Conservation (phyloP, 139 green algal genomes). For the Eudorina sp. region DNA sequence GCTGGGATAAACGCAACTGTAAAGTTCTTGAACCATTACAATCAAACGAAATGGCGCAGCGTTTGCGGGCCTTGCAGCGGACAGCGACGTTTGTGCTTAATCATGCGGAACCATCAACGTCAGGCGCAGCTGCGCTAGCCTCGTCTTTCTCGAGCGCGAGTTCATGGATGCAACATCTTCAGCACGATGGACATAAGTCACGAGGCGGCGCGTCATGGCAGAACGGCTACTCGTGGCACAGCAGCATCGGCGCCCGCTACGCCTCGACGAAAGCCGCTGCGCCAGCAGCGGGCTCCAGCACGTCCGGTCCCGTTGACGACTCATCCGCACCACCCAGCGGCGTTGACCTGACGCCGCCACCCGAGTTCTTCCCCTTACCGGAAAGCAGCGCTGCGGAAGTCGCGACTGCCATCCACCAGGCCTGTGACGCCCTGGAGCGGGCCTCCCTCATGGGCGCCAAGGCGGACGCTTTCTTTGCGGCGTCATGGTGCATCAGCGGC, state of each 20-base stretch:
- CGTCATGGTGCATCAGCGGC: slow-evolving; percentile 68
- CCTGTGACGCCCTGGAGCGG: slow-evolving; percentile 52
- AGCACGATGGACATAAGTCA: neutral
- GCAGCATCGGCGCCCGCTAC: neutral
- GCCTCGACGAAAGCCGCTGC: neutral
- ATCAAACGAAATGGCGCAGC: slow-evolving; percentile 5
- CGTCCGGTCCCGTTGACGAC: neutral
- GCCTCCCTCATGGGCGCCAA: slow-evolving; percentile 60
- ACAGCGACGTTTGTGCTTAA: slow-evolving; percentile 3
- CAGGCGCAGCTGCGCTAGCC: neutral
- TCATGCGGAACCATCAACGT: neutral
- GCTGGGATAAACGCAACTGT: too few species aligned
- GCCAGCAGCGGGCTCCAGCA: neutral
- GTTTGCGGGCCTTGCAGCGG: neutral
- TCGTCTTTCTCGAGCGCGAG: neutral
- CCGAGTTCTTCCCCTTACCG: slow-evolving; percentile 36
- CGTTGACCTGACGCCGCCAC: neutral
- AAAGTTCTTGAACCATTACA: neutral
- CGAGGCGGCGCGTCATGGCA: neutral
- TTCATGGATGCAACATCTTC: slow-evolving; percentile 3
- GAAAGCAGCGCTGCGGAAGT: slow-evolving; percentile 14
- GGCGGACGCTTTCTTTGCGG: slow-evolving; percentile 69
- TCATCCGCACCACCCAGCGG: neutral
- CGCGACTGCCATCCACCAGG: slow-evolving; percentile 52
- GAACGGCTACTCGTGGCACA: neutral